Evolutionary conservation across 2,329 filamentous ascomycete genomes (phyloP).

Genomic region (Septoria petroselini): DNA sequence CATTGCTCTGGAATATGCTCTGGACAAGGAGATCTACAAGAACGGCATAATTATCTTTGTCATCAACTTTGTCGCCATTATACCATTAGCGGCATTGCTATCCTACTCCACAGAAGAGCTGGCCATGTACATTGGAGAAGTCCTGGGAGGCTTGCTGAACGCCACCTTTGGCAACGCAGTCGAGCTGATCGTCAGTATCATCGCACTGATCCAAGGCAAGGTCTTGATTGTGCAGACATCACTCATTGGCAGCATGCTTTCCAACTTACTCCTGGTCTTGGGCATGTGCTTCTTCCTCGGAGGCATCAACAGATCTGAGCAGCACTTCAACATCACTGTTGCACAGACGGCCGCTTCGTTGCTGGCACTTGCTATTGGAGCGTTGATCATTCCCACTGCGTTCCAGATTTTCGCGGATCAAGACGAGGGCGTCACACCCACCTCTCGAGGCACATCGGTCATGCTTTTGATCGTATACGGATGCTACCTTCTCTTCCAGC

Average conservation of each 20-base stretch:
- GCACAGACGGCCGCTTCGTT: constrained; percentile 84
- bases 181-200: constrained; percentile 63
- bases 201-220: constrained; percentile 71
- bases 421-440: constrained; percentile 32
- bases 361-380: constrained; percentile 73
- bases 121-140: constrained; percentile 72
- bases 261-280: constrained; percentile 82
- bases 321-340: constrained; percentile 88
- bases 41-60: constrained; percentile 65
- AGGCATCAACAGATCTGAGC: constrained; percentile 72
- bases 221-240: constrained; percentile 89
- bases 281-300: constrained; percentile 92
- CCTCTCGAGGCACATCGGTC: constrained; percentile 71
- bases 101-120: constrained; percentile 90
- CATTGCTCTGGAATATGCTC: constrained; percentile 65
- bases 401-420: constrained; percentile 58
- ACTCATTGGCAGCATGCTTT: constrained; percentile 85
- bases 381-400: constrained; percentile 84
- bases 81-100: constrained; percentile 82
- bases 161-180: constrained; percentile 73
- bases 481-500: constrained; percentile 84
- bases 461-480: constrained; percentile 81
- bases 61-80: constrained; percentile 90
- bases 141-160: constrained; percentile 82
- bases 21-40: constrained; percentile 38